Base-by-base conservation (phyloP, 192 early-diverging fungal genomes). In the Lunasporangiospora selenospora region DNA sequence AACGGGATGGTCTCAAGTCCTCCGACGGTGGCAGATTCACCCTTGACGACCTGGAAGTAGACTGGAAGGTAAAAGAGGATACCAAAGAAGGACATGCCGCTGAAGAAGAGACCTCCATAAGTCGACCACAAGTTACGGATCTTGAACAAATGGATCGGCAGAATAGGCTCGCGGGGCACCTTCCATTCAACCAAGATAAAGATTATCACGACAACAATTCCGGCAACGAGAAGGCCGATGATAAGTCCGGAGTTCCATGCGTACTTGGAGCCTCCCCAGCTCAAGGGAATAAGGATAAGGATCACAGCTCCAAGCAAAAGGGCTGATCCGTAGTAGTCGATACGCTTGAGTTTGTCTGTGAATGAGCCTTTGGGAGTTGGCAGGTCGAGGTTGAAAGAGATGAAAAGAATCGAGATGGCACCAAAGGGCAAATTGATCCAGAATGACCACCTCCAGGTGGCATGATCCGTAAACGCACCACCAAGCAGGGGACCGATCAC, bases 371-470 rank as follows among this genome's bases (percentile, higher is more conserved):
- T 32, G 13, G 71, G 65, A 15, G 56, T 70, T 15, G 81, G 84
- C 46, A 83, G 53, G 49, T 85, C 76, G 29, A 90, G 75, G 41
- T 83, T 83, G 45, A 77, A 0, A 31, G 19, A n/a, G 34, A 80
- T 78, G 32, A 82, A 59, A 27, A 77, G 21, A 13, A 80, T 70
- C 0, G 77, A 69, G 11, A 83, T 29, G 1, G 64, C 69, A 13
- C 70, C 78, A 6, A 83, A 66, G 2, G 78, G 78, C 36, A 82
- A 41, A 53, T 73, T 82, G 49, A 85, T 80, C 73, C 81, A 90
- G 65, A 90, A 92, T 15, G 80, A 83, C 89, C 89, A 92, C n/a
- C 84, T 80, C 90, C 90, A 92, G 4, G 78, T 80, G 8, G 82
- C 54, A 47, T 85, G 75, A 24, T 90, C 88, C 0, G 84, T 76